Evolutionary conservation across 1,139 yeast species (phyloP).

Genomic region (Diutina ranongensis): DNA sequence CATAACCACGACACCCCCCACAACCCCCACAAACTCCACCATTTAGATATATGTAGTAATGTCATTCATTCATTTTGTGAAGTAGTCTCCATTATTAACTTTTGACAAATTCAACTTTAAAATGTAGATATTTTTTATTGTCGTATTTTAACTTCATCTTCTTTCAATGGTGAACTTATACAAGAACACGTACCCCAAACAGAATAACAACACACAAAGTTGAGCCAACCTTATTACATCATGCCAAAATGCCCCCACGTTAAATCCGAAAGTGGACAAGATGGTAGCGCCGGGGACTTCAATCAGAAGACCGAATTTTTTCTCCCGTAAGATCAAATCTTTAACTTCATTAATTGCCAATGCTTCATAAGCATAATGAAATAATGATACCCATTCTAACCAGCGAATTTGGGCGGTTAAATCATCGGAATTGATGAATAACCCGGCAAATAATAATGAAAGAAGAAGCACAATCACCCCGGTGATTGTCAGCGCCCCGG

Average conservation of each 20-base stretch:
- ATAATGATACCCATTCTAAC: constrained; percentile 77
- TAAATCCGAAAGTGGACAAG: constrained; percentile 87
- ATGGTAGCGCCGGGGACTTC: constrained; percentile 99
- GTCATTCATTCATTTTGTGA: no score
- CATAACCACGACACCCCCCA: no score
- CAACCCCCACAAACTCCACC: no score
- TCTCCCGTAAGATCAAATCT: constrained; percentile 71
- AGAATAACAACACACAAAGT: constrained; percentile 40
- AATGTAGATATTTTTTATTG: neutral
- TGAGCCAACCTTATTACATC: constrained; percentile 48
- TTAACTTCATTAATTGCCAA: constrained; percentile 89
- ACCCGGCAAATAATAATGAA: constrained; percentile 83
- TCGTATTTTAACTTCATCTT: constrained; percentile 24
- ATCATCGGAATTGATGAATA: constrained; percentile 75
- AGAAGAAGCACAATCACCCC: constrained; percentile 78
- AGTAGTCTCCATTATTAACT: neutral
- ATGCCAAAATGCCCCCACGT: constrained; percentile 59
- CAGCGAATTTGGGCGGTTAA: constrained; percentile 63
- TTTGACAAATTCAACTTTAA: neutral
- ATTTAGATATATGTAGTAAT: no score
- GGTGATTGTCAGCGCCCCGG: constrained; percentile 86
- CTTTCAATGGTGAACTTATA: constrained; percentile 66
- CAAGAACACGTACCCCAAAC: constrained; percentile 64
- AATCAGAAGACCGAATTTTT: constrained; percentile 83
- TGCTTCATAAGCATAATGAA: constrained; percentile 94